Conservation (phyloP, 2,329 filamentous ascomycete species). For the Apiospora marii region DNA sequence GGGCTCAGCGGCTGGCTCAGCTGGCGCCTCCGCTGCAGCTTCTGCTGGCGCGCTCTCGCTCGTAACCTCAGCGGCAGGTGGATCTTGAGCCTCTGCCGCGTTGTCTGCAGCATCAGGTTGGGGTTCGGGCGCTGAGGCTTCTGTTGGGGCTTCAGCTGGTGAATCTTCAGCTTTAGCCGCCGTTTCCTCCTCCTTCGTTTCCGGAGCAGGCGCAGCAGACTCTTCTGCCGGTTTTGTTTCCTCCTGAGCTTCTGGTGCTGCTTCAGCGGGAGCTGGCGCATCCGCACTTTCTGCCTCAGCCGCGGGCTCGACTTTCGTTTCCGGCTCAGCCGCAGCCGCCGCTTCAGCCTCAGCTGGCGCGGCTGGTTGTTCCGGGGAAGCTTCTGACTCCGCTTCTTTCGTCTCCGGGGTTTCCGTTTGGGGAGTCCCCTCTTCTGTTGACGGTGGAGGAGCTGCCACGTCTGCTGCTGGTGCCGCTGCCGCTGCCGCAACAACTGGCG, state of each 20-base stretch:
- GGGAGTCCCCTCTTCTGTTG: constrained; percentile 7
- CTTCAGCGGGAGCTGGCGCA: background rate
- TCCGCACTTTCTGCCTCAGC: background rate
- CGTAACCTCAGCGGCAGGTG: background rate
- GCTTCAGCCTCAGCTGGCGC: background rate
- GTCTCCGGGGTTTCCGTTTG: background rate
- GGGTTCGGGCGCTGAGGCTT: background rate
- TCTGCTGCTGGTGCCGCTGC: background rate
- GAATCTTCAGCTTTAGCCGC: background rate
- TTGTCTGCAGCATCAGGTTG: background rate
- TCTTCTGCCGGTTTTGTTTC: background rate
- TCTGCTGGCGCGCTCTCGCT: background rate
- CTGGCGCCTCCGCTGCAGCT: background rate
- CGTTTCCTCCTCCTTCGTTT: background rate
- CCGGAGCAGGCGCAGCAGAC: background rate
- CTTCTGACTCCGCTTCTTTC: constrained; percentile 5
- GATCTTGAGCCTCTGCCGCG: background rate
- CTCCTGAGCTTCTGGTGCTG: background rate
- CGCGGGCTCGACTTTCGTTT: background rate
- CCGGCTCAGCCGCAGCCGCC: background rate
- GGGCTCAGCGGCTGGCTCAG: background rate
- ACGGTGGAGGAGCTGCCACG: background rate
- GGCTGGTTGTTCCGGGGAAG: background rate
- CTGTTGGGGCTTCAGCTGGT: background rate
- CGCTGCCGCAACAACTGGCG: background rate